These are phyloP conservation scores for Murraya koenigii DNA, from an alignment of 345 rosid genomes.

Conservation along the genomic window DNA sequence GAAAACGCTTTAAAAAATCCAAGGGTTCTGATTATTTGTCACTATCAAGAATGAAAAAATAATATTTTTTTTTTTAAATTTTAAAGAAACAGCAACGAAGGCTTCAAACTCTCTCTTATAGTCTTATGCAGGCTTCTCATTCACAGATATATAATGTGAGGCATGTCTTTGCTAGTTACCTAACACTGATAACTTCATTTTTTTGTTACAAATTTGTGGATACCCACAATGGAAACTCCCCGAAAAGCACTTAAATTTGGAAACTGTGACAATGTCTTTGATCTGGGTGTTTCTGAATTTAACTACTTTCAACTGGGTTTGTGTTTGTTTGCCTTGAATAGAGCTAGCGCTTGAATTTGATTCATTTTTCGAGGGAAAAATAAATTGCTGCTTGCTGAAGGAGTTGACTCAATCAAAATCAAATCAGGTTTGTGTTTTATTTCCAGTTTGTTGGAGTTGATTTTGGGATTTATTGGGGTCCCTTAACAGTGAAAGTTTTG, in stretches of 20 bases:
- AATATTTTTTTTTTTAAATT: not conserved
- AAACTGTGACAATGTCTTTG: slow-evolving; percentile 28
- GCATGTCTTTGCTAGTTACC: slow-evolving; percentile 48
- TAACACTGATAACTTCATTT: slow-evolving; percentile 54
- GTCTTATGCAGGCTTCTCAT: slow-evolving; percentile 20
- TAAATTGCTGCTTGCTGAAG: not conserved
- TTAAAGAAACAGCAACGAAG: slow-evolving; percentile 36
- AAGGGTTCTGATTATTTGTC: slow-evolving; percentile 40
- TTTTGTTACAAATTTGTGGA: slow-evolving; percentile 29
- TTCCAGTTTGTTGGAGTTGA: not conserved
- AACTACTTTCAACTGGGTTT: slow-evolving; percentile 13
- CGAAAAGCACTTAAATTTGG: slow-evolving; percentile 21
- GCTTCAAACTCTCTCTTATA: slow-evolving; percentile 30
- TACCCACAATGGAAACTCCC: slow-evolving; percentile 33
- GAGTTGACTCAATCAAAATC: not conserved
- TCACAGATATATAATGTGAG: slow-evolving; percentile 26
- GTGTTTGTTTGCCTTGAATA: slow-evolving; percentile 3
- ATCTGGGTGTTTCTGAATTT: slow-evolving; percentile 9
- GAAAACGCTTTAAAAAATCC: not conserved
- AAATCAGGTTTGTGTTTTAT: slow-evolving; percentile 23
- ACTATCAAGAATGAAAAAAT: slow-evolving; percentile 8
- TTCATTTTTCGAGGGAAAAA: not conserved
- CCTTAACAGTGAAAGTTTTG: slow-evolving; percentile 18
- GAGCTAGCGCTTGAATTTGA: slow-evolving; percentile 18
- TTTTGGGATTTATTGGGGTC: slow-evolving; percentile 5